phyloP scores from a whole-genome alignment of 768 basidiomycete genomes.

The Sporobolomyces roseus region DNA sequence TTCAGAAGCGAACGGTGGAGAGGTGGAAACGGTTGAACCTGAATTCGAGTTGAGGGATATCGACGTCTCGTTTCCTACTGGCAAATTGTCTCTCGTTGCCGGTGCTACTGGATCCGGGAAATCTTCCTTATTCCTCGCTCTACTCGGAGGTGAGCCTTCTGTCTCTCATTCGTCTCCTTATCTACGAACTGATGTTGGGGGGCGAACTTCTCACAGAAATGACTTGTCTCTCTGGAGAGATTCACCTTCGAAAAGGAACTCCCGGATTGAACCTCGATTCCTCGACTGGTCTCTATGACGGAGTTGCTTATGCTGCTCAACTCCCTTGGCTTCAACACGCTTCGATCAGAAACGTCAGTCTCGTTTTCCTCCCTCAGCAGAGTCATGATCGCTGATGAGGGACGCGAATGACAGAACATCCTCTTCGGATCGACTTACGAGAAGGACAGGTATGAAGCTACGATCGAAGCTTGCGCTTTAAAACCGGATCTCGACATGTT shows the following conservation, averaged over 20 bases:
- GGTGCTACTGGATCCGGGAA: conserved; percentile 44
- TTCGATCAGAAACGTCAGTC: conserved; percentile 61
- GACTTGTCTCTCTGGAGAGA: conserved; percentile 39
- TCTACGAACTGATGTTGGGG: no score
- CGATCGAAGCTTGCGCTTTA: conserved; percentile 72
- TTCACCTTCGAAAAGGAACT: conserved; percentile 21
- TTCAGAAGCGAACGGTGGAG: neutral
- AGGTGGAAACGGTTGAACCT: neutral
- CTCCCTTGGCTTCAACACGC: conserved; percentile 70
- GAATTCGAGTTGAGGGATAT: conserved; percentile 54
- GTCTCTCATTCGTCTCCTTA: no score
- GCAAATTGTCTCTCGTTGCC: conserved; percentile 54
- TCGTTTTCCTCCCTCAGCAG: neutral
- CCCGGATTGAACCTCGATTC: conserved; percentile 24
- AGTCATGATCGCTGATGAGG: neutral
- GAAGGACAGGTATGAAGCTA: conserved; percentile 61
- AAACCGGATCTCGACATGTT: conserved; percentile 66
- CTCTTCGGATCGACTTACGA: conserved; percentile 67
- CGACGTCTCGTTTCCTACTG: conserved; percentile 61
- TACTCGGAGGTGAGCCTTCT: conserved; percentile 37
- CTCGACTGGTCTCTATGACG: conserved; percentile 57
- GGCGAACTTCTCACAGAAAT: conserved; percentile 31
- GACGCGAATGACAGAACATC: conserved; percentile 55
- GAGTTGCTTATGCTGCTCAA: conserved; percentile 68
- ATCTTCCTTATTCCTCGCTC: conserved; percentile 38